Evolutionary conservation across 2,329 filamentous ascomycete species (phyloP).

Genomic region (Claviceps spartinae): DNA sequence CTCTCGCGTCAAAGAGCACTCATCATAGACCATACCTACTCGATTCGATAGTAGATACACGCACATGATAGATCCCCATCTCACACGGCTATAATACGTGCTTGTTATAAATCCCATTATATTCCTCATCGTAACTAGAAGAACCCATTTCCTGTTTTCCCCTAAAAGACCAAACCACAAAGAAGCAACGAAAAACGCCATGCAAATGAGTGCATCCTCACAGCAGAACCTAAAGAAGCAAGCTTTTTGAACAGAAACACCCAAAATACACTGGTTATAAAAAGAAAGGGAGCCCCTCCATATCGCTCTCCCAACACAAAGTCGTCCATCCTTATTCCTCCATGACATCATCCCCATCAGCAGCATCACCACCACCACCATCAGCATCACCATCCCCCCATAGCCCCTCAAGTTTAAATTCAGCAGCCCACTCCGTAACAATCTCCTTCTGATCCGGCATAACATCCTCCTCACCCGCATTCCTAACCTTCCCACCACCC

Average conservation of each 20-base stretch:
- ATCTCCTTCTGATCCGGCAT: conserved; percentile 67
- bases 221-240: background rate
- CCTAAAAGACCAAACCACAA: background rate
- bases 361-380: conserved; percentile 13
- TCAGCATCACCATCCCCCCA: conserved; percentile 53
- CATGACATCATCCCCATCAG: conserved; percentile 32
- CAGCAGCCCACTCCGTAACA: conserved; percentile 82
- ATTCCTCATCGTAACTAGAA: too few species aligned
- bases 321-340: conserved; percentile 26
- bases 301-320: background rate
- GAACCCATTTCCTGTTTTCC: too few species aligned
- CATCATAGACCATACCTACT: too few species aligned
- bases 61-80: too few species aligned
- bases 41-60: too few species aligned
- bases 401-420: conserved; percentile 88
- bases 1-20: too few species aligned
- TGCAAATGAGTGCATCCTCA: background rate
- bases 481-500: conserved; percentile 18
- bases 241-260: background rate
- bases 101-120: too few species aligned
- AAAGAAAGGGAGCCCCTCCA: background rate
- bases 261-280: background rate
- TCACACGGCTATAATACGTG: too few species aligned
- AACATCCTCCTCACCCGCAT: conserved; percentile 29
- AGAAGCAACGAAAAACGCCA: conserved; percentile 1